Evolutionary conservation across 306 rosid species (phyloP).

Genomic region (Prinsepia uniflora): DNA sequence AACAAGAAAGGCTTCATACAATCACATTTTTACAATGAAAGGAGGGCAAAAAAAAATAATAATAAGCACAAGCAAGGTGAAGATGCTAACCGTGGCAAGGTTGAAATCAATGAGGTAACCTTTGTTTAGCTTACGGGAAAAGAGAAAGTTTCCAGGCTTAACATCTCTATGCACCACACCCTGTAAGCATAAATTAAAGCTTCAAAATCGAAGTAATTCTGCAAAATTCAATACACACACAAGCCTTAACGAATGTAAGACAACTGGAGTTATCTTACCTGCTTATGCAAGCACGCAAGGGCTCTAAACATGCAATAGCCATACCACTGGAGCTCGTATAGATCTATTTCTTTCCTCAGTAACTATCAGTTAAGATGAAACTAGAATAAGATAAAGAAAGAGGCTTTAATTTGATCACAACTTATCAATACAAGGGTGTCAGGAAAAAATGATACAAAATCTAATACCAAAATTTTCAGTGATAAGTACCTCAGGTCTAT

Average conservation of each 20-base stretch:
- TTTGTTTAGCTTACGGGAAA: slow-evolving; percentile 14
- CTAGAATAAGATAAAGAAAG: neutral
- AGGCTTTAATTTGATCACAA: neutral
- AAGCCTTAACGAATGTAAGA: neutral
- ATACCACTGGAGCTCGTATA: slow-evolving; percentile 23
- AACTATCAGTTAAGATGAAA: slow-evolving; percentile 16
- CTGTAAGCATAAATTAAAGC: neutral
- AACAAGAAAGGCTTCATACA: neutral
- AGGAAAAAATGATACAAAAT: neutral
- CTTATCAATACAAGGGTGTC: neutral
- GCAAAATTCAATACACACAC: neutral
- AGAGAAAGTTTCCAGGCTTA: slow-evolving; percentile 24
- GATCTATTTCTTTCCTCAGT: slow-evolving; percentile 17
- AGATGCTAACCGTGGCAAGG: slow-evolving; percentile 21
- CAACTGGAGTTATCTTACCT: slow-evolving; percentile 10
- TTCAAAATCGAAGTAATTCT: neutral
- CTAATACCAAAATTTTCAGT: slow-evolving; percentile 6
- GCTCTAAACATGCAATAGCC: slow-evolving; percentile 26
- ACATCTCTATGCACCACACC: slow-evolving; percentile 27
- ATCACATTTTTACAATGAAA: neutral
- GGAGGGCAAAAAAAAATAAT: neutral
- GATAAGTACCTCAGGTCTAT: slow-evolving; percentile 24
- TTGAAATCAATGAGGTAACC: slow-evolving; percentile 25
- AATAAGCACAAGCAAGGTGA: neutral
- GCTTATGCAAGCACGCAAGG: slow-evolving; percentile 23